These are phyloP conservation scores for Apiospora arundinis DNA, from an alignment of 2,329 filamentous ascomycete species.

Conservation along the genomic window DNA sequence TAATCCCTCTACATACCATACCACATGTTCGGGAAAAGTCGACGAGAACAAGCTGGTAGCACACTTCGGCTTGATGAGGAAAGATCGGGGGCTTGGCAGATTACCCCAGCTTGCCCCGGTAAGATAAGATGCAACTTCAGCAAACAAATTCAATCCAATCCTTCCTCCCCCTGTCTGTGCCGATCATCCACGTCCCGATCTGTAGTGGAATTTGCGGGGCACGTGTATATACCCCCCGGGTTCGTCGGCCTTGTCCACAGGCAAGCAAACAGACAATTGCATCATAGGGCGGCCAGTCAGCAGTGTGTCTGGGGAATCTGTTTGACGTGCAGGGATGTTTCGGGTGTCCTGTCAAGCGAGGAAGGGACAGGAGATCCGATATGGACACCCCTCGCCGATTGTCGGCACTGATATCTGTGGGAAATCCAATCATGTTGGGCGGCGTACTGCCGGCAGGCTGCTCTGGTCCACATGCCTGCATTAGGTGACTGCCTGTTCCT, in stretches of 20 bases:
- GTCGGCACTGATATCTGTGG: neutral
- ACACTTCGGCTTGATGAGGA: neutral
- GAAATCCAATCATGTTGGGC: neutral
- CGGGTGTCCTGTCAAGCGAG: neutral
- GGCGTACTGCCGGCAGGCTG: neutral
- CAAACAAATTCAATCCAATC: neutral
- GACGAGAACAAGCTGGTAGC: neutral
- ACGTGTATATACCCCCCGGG: neutral
- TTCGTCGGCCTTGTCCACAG: neutral
- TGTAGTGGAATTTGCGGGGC: neutral
- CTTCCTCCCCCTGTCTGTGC: neutral
- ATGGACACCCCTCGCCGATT: too few species aligned
- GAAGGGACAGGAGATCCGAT: neutral
- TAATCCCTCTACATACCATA: neutral
- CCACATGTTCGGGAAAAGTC: neutral
- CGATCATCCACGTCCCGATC: neutral
- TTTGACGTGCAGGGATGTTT: slow-evolving; percentile 2
- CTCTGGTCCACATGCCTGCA: neutral
- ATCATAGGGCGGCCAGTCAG: neutral
- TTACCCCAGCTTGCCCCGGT: neutral
- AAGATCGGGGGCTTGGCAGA: neutral
- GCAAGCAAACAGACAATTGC: neutral
- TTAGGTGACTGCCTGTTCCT: neutral
- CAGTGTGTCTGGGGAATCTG: neutral
- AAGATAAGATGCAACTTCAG: neutral